A percentile compares a stretch with the other conserved stretches of the same genome.
Conservation (phyloP, 2,329 filamentous ascomycete species). For the Cordyceps militaris region DNA sequence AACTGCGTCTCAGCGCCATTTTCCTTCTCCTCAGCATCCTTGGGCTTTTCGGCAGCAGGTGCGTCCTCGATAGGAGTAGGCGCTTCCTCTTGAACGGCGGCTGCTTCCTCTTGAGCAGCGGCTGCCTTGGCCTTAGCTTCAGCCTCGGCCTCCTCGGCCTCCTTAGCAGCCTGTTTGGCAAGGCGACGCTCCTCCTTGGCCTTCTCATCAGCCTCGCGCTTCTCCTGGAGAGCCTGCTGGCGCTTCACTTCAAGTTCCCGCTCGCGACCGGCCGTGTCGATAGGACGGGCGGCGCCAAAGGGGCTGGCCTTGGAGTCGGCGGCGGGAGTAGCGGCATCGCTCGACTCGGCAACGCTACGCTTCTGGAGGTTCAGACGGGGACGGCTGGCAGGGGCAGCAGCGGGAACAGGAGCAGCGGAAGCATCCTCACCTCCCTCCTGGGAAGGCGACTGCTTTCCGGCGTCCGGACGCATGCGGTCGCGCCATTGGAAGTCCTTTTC, state of each 20-base stretch:
- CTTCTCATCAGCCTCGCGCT: slow-evolving; percentile 83
- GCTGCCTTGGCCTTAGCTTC: slow-evolving; percentile 26
- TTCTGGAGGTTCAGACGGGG: slow-evolving; percentile 85
- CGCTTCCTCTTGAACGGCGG: neutral
- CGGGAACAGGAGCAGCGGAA: slow-evolving; percentile 53
- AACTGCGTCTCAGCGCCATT: slow-evolving; percentile 38
- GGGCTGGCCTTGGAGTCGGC: slow-evolving; percentile 80
- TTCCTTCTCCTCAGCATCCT: slow-evolving; percentile 18
- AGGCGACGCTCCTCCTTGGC: slow-evolving; percentile 65
- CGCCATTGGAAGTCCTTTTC: slow-evolving; percentile 95
- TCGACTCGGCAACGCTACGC: slow-evolving; percentile 75
- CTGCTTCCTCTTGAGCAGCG: slow-evolving; percentile 24
- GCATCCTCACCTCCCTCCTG: slow-evolving; percentile 71
- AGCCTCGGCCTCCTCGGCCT: slow-evolving; percentile 34
- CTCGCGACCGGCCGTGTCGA: slow-evolving; percentile 86
- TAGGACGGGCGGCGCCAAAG: slow-evolving; percentile 88
- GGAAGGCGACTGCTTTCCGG: slow-evolving; percentile 52
- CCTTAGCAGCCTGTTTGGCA: slow-evolving; percentile 51
- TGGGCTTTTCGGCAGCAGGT: slow-evolving; percentile 19
- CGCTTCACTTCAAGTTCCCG: slow-evolving; percentile 86
- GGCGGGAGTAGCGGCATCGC: slow-evolving; percentile 44
- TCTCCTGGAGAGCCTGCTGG: slow-evolving; percentile 64
- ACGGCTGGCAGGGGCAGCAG: slow-evolving; percentile 51
- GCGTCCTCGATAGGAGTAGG: slow-evolving; percentile 16
- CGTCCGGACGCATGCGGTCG: slow-evolving; percentile 80